Base-by-base conservation (phyloP, 768 basidiomycete species). In the Baorangia bicolor region DNA sequence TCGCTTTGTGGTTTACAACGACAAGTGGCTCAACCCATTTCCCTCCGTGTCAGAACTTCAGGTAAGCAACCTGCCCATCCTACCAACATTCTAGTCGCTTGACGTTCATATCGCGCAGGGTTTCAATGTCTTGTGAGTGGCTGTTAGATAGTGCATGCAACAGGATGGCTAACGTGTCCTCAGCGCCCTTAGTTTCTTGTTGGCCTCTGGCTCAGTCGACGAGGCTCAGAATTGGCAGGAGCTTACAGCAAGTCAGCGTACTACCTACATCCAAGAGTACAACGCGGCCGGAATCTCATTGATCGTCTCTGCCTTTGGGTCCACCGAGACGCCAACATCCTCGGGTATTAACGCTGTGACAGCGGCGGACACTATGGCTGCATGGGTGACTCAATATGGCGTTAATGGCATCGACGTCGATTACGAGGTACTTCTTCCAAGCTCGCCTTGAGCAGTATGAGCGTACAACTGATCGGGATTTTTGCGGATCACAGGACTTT, bases 361-460 rank as follows among this genome's bases (percentile, higher is more conserved):
- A 28, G 69, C 69, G 7, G 81, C 81, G 1, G 73, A 75, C 56
- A 71, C 68, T 6, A 71, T 83, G 63, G 80, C 78, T 8, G 64
- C 67, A 9, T 81, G 73, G 72, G 81, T 82, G 34, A 74, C 71
- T 34, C 51, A 77, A 56, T 81, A 79, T 48, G 66, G 69, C n/a
- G 61, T 83, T 31, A 77, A 82, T 52, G 82, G 81, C 38, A 76
- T 82, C 13, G 82, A 83, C 47, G 73, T 83, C 43, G 82, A 83
- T 63, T 83, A 82, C 47, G 82, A 79, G 64, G 74, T 73, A 42
- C 11, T 35, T 44, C 20, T 25, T 12, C 27, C 2, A 1, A 1
- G 7, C 18, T n/a, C 18, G 3, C 11, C 12, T 27, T 28, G 11
- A 8, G 27, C 10, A n/a, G 34, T 53, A 34, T 21, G 49, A 41